A percentile compares a stretch with the other conserved stretches of the same genome.
Conservation (phyloP, 148 eudicot genomes). For the Limonium bicolor region DNA sequence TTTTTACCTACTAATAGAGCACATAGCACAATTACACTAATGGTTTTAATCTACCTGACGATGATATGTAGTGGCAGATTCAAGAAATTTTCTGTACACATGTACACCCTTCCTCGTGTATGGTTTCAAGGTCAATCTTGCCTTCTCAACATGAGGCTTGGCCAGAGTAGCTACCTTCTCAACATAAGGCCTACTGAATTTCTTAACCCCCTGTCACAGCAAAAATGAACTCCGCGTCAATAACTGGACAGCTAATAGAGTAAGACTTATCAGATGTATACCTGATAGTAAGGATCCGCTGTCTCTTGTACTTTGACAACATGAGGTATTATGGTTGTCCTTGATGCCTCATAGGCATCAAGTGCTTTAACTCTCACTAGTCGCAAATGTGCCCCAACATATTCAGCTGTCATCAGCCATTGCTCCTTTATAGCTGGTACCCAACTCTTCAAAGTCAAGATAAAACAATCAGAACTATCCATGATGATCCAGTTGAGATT, state of each 20-base stretch:
- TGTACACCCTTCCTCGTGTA: constrained; percentile 49
- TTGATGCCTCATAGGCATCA: constrained; percentile 48
- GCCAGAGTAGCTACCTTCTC: constrained; percentile 68
- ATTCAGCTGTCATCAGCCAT: constrained; percentile 40
- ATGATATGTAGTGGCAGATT: constrained; percentile 67
- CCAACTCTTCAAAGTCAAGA: constrained; percentile 37
- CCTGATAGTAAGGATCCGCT: constrained; percentile 70
- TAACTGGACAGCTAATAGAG: too few species aligned
- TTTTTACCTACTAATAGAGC: too few species aligned
- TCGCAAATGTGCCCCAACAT: constrained; percentile 57
- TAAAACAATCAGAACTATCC: not conserved
- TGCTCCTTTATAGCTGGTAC: constrained; percentile 64
- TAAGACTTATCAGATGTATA: too few species aligned
- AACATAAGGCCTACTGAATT: constrained; percentile 61
- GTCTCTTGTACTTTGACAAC: constrained; percentile 42
- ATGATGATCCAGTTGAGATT: not conserved
- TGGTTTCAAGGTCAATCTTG: constrained; percentile 39
- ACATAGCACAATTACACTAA: too few species aligned
- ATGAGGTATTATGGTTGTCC: constrained; percentile 51
- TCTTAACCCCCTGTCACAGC: constrained; percentile 50
- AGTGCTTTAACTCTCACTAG: constrained; percentile 27
- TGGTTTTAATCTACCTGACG: too few species aligned
- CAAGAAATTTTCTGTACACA: constrained; percentile 57
- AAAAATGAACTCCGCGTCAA: too few species aligned
- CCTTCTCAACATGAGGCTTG: constrained; percentile 81